phyloP scores from a whole-genome alignment of 768 basidiomycete species.

The Kwoniella mangroviensis region DNA sequence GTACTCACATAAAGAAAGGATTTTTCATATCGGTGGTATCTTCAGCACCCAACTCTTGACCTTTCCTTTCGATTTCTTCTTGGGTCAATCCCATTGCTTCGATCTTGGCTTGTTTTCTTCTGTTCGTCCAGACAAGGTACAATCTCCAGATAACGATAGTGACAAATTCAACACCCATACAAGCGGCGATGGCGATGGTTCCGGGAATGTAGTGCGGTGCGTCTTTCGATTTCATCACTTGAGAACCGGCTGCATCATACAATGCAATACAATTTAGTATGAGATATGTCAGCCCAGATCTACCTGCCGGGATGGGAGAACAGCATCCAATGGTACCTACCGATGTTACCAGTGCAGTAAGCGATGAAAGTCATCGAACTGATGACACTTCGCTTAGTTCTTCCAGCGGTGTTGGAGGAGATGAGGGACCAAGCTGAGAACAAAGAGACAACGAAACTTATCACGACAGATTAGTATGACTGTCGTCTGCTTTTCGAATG shows the following conservation, averaged over 20 bases:
- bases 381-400: constrained; percentile 42
- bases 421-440: constrained; percentile 39
- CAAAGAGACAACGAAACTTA: constrained; percentile 28
- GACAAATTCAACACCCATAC: constrained; percentile 31
- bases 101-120: constrained; percentile 19
- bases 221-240: constrained; percentile 36
- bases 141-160: constrained; percentile 34
- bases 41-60: constrained; percentile 34
- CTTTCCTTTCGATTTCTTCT: constrained; percentile 32
- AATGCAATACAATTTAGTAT: no score
- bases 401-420: constrained; percentile 37
- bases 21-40: constrained; percentile 50
- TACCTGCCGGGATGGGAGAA: not conserved
- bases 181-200: constrained; percentile 28
- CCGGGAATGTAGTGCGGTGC: constrained; percentile 41
- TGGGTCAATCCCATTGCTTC: constrained; percentile 21
- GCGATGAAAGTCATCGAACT: constrained; percentile 25
- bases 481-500: not conserved
- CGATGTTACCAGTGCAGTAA: constrained; percentile 43
- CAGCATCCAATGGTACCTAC: constrained; percentile 3
- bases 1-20: constrained; percentile 37
- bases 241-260: constrained; percentile 11
- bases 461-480: no score
- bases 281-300: constrained; percentile 3
- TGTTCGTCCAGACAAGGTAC: constrained; percentile 36